Conservation (phyloP, 345 rosid genomes). For the Hevea brasiliensis region DNA sequence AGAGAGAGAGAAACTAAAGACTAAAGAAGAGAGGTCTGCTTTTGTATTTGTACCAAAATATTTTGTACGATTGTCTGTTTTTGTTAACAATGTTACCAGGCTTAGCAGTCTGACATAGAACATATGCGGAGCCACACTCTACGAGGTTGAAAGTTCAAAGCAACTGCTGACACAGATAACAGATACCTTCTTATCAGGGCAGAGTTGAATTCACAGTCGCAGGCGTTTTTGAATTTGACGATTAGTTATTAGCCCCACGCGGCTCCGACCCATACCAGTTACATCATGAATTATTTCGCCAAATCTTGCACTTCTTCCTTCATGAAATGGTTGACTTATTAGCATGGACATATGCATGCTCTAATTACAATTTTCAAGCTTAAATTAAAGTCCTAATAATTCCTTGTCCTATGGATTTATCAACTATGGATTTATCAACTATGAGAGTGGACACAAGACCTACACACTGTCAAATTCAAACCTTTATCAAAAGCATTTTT, state of each 20-base stretch:
- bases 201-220: not conserved
- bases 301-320: too few relatives aligned
- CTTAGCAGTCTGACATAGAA: conserved; percentile 4
- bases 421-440: too few relatives aligned
- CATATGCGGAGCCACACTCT: not conserved
- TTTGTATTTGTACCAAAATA: conserved; percentile 3
- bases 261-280: not conserved
- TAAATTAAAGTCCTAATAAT: too few relatives aligned
- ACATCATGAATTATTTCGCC: too few relatives aligned
- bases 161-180: not conserved
- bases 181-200: too few relatives aligned
- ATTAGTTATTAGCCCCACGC: not conserved
- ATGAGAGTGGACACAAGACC: too few relatives aligned
- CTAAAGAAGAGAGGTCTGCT: not conserved
- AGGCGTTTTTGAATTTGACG: not conserved
- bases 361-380: not conserved
- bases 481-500: too few relatives aligned
- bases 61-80: conserved; percentile 19
- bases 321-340: too few relatives aligned
- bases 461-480: too few relatives aligned
- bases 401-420: too few relatives aligned
- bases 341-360: too few relatives aligned
- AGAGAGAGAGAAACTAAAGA: not conserved
- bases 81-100: not conserved
- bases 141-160: conserved; percentile 1